Evolutionary conservation across 1,139 yeast species (phyloP), one percentile per base, ranked within the genome.

Genomic region (Suhomyces terraborum): DNA sequence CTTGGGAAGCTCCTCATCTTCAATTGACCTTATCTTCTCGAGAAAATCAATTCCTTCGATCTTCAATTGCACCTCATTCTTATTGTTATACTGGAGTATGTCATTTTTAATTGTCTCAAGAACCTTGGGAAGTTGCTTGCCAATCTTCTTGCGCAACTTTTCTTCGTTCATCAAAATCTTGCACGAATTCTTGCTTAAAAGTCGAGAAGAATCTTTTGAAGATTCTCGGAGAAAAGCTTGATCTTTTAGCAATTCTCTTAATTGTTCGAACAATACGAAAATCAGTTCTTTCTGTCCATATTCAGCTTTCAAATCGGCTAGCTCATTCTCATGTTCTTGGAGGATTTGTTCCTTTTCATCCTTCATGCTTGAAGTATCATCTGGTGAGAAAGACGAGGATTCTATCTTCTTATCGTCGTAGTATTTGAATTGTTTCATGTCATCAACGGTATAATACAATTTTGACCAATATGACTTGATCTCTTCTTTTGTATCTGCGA

Each of bases 141-240:
- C 67, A 5, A 91, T 70, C 42, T 77, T 75, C 52, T 84, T 84
- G 40, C 97, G 70, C 32, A 81, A 71, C 54, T 77, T 83, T 55
- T 89, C 96, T 59, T 93, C 98, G 46, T 84, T 77, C 46, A 87
- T 72, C 41, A 91, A 66, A 20, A 89, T 83, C 46, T 82, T 82
- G 50, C 94, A 91, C 3, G 93, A 85, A 49, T 88, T 83, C 53
- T 87, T 79, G 47, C 86, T 78, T 38, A 86, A 66, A 31, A 91
- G 69, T 47, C 98, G 73, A 0, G 94, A 82, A 0, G 96, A 82
- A 57, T 93, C 95, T 52, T 81, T 84, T 1, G 87, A 77, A 4
- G 94, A 80, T 49, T 80, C 84, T 34, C 74, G 81, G 29, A 93
- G 69, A 38, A 79, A 79, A 4, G 62, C 56, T 50, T 84, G 84